Evolutionary conservation across 1,284 basidiomycete species (phyloP).

Genomic region (Salmacisia buchloeana): DNA sequence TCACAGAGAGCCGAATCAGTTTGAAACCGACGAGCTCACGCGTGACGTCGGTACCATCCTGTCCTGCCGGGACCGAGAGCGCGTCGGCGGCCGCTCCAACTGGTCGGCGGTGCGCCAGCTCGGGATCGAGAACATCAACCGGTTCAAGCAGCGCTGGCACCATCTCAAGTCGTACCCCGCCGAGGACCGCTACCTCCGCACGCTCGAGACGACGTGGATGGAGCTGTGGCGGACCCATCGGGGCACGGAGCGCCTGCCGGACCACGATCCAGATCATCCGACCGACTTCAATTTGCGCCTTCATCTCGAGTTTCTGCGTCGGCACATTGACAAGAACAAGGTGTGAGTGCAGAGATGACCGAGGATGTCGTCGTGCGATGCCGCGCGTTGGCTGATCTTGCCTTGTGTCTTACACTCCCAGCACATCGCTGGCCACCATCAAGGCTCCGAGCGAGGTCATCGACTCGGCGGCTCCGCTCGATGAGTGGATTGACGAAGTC

Average conservation of each 20-base stretch:
- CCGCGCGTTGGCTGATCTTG: not conserved
- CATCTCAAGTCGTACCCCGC: constrained; percentile 3
- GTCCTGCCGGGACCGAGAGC: constrained; percentile 1
- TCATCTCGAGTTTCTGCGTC: not conserved
- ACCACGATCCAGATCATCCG: not conserved
- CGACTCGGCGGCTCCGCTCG: not conserved
- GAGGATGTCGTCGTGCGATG: not conserved
- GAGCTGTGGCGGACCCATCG: not conserved
- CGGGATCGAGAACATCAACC: not conserved
- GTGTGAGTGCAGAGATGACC: not conserved
- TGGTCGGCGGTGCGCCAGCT: not conserved
- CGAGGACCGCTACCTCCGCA: constrained; percentile 1
- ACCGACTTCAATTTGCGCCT: not conserved
- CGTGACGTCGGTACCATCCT: constrained; percentile 1
- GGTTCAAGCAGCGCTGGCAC: not conserved
- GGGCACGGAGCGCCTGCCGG: not conserved
- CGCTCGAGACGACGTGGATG: constrained; percentile 1
- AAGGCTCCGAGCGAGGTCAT: not conserved
- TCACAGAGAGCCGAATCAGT: not conserved
- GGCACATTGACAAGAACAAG: constrained; percentile 1
- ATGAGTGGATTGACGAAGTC: not conserved
- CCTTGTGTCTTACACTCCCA: not conserved
- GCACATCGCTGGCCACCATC: not conserved
- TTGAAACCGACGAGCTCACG: not conserved
- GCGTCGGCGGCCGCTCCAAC: not conserved